Base-by-base conservation (phyloP, 2,329 filamentous ascomycete genomes). In the Waltergamsia citrina region DNA sequence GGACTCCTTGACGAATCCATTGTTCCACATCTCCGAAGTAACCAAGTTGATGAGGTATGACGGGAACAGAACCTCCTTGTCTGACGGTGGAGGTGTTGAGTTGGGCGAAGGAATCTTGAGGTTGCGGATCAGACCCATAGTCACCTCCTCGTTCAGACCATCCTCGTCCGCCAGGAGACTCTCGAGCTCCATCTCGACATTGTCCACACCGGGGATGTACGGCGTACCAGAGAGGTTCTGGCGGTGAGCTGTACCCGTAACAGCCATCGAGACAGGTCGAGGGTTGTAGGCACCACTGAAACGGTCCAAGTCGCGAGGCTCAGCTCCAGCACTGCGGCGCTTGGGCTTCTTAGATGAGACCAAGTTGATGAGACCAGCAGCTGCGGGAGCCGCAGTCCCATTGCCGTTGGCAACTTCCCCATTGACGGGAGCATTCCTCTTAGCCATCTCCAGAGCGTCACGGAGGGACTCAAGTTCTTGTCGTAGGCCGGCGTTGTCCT, bases 21-120 rank as follows among this genome's bases (percentile, higher is more conserved):
- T 98, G 68, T 98, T 98, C 92, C 92, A 98, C 92, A 98, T 98
- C 66, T 98, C 92, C 12, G 88, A 96, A 10, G 92, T 98, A 43
- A 98, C 92, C 40, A 98, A 72, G 60, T 98, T 98, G 69, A 98
- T 98, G 48, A 98, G 79, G 59, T 96, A 98, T 8, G 92, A 90
- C 22, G 92, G 92, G 80, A 98, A 98, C 34, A 98, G 71, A 16
- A 98, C 90, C 59, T 98, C 92, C 67, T 98, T 98, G 63, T 98
- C 92, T 14, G 87, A 94, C 9, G 92, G 90, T 34, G 88, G 82
- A 15, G 90, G 88, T 34, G 77, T 90, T 22, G 84, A 81, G 52
- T 79, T 85, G 29, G 92, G 90, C 9, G 81, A 79, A 15, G 92
- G 92, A 42, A 98, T 96, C 72, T 94, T 95, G 46, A 98, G 74